These are phyloP conservation scores for Neospora caninum DNA, from an alignment of 169 alveolate genomes.

Conservation along the genomic window DNA sequence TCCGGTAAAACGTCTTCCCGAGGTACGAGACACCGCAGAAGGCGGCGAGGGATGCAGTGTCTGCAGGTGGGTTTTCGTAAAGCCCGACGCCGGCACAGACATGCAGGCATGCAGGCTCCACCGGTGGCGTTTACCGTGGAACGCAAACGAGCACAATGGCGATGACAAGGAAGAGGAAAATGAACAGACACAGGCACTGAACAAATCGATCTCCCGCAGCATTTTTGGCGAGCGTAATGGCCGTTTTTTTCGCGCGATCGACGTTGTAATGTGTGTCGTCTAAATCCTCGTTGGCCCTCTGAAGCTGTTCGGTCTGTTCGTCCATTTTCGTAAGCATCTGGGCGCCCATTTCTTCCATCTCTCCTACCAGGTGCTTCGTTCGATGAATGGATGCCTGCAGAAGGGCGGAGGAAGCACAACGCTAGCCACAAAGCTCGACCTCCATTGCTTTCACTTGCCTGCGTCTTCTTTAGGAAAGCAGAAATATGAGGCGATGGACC, in stretches of 20 bases:
- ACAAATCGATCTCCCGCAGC: slow-evolving; percentile 66
- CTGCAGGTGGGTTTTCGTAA: too few relatives aligned
- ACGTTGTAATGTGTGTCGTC: slow-evolving; percentile 50
- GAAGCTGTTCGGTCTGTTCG: slow-evolving; percentile 66
- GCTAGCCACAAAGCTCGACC: neutral
- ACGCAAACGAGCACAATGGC: slow-evolving; percentile 56
- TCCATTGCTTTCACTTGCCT: neutral
- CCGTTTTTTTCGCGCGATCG: slow-evolving; percentile 51
- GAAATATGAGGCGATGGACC: neutral
- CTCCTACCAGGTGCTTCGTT: slow-evolving; percentile 61
- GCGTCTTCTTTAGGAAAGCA: neutral
- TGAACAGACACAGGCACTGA: slow-evolving; percentile 65
- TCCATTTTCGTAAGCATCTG: slow-evolving; percentile 36
- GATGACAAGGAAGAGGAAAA: slow-evolving; percentile 49
- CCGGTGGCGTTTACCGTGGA: neutral
- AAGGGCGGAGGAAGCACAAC: neutral
- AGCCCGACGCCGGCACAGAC: too few relatives aligned
- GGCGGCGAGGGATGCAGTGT: too few relatives aligned
- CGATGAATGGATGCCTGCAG: slow-evolving; percentile 50
- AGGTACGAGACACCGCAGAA: too few relatives aligned
- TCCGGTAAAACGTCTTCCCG: too few relatives aligned
- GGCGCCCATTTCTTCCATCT: slow-evolving; percentile 63
- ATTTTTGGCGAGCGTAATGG: slow-evolving; percentile 53
- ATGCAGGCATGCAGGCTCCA: too few relatives aligned
- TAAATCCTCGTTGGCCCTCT: slow-evolving; percentile 29